Percentiles rank a stretch among this genome's conserved stretches.
Conservation (phyloP, 768 basidiomycete genomes). For the Leccinum variicolor region DNA sequence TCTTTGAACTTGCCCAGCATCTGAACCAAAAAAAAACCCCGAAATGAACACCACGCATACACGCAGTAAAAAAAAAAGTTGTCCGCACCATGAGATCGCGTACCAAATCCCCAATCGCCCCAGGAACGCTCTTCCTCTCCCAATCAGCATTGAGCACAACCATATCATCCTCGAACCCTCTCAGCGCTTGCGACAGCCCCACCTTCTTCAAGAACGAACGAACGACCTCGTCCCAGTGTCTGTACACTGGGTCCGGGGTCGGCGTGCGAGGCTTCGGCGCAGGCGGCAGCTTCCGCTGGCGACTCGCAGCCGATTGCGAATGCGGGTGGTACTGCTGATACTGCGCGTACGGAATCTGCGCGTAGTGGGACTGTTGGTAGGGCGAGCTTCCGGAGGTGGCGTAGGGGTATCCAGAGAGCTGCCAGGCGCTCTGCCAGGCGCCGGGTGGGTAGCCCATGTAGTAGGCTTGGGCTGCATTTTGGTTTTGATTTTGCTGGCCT, state of each 20-base stretch:
- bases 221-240: constrained; percentile 61
- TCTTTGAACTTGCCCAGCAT: constrained; percentile 30
- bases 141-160: constrained; percentile 64
- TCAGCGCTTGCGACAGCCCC: constrained; percentile 54
- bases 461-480: constrained; percentile 28
- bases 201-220: constrained; percentile 51
- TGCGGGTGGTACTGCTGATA: constrained; percentile 33
- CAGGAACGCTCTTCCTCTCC: constrained; percentile 56
- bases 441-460: constrained; percentile 35
- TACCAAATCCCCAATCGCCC: constrained; percentile 50
- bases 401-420: constrained; percentile 32
- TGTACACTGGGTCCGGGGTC: constrained; percentile 43
- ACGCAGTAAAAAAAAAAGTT: background rate
- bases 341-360: constrained; percentile 33
- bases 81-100: constrained; percentile 48
- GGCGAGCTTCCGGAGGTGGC: constrained; percentile 27
- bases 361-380: constrained; percentile 33
- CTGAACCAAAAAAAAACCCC: constrained; percentile 12
- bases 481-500: constrained; percentile 26
- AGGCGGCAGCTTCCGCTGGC: constrained; percentile 27
- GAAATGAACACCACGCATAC: background rate
- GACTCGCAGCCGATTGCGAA: constrained; percentile 5
- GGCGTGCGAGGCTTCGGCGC: constrained; percentile 28
- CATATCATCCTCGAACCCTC: constrained; percentile 69
- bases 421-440: constrained; percentile 33